Evolutionary conservation across 1,139 yeast genomes (phyloP).

Genomic region (Saccharomyces hybrid): DNA sequence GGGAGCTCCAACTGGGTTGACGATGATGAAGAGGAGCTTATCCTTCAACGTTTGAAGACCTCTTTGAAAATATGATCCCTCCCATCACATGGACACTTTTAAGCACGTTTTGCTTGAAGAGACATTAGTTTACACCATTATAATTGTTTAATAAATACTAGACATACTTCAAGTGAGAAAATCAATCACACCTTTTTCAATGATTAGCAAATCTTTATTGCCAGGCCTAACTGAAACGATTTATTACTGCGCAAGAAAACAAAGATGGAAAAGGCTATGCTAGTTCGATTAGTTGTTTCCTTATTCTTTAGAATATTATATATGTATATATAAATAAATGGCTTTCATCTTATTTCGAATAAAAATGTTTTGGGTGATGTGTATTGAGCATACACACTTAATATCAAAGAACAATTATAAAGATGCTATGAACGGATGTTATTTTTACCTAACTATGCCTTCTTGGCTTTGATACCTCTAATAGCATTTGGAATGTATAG

Average conservation of each 20-base stretch:
- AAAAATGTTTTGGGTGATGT: not conserved
- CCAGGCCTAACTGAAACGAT: not conserved
- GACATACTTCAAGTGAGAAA: not conserved
- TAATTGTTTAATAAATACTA: not conserved
- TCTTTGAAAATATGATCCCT: not conserved
- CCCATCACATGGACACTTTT: not conserved
- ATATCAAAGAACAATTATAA: not conserved
- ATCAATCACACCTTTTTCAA: not conserved
- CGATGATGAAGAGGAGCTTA: constrained; percentile 21
- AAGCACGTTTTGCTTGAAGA: not conserved
- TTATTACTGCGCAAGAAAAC: not conserved
- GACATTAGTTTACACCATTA: not conserved
- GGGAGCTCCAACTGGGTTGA: constrained; percentile 23
- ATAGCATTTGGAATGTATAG: constrained; percentile 76
- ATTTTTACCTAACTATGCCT: constrained; percentile 6
- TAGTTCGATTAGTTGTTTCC: not conserved
- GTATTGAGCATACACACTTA: not conserved
- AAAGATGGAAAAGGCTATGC: not conserved
- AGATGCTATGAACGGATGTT: not conserved
- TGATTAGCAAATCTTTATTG: not conserved
- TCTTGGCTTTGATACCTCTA: constrained; percentile 55
- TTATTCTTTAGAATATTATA: not conserved
- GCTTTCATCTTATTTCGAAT: not conserved
- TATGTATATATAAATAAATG: not conserved
- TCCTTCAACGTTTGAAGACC: constrained; percentile 9